These are phyloP conservation scores for Pichia sp. DNA, from an alignment of 1,139 yeast genomes.

Conservation along the genomic window DNA sequence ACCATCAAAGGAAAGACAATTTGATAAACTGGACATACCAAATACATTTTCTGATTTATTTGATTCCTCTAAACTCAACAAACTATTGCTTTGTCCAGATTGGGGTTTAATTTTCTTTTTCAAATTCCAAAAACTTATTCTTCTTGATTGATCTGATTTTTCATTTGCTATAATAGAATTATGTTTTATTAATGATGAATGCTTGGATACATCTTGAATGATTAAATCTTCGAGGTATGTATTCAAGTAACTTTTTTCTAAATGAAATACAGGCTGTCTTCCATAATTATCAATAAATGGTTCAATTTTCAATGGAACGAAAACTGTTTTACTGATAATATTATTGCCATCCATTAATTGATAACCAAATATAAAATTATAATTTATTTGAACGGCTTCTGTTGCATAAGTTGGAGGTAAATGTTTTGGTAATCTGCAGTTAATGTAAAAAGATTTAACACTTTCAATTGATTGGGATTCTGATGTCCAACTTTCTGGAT, in stretches of 20 bases:
- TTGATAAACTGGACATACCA: conserved; percentile 10
- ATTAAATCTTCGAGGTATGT: conserved; percentile 18
- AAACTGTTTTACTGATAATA: conserved; percentile 25
- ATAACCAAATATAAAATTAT: conserved; percentile 29
- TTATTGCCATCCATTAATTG: conserved; percentile 23
- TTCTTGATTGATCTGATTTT: conserved; percentile 4
- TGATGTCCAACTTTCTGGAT: conserved; percentile 36
- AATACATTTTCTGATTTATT: not conserved
- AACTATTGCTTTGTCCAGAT: not conserved
- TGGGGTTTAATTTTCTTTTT: conserved; percentile 4
- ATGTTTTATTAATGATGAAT: conserved; percentile 5
- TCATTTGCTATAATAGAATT: not conserved
- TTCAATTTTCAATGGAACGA: conserved; percentile 29
- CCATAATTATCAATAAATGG: conserved; percentile 29
- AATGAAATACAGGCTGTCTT: conserved; percentile 29
- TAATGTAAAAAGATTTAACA: conserved; percentile 44
- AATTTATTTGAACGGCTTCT: conserved; percentile 25
- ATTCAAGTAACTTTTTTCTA: conserved; percentile 24
- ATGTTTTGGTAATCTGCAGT: conserved; percentile 44
- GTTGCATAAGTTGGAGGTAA: conserved; percentile 63
- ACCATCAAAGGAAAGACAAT: conserved; percentile 8
- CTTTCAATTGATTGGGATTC: conserved; percentile 12
- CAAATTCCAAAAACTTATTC: conserved; percentile 18
- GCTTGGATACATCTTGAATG: conserved; percentile 18
- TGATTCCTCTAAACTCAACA: not conserved